Evolutionary conservation across 2,329 filamentous ascomycete genomes (phyloP).

Genomic region (Drechslerella stenobrocha): DNA sequence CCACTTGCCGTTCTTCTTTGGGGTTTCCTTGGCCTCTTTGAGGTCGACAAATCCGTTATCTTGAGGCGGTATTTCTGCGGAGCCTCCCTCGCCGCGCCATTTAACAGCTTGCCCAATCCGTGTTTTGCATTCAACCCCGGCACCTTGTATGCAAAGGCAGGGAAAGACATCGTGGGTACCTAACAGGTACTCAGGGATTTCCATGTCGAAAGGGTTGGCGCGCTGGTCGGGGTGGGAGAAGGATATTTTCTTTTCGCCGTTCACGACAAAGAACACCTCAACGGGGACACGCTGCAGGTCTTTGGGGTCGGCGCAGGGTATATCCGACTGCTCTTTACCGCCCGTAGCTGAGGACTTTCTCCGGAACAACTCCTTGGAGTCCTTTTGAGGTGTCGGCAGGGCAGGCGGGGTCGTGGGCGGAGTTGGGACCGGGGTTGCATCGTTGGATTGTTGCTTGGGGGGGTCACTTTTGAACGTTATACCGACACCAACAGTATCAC

Average conservation of each 20-base stretch:
- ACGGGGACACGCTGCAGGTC: constrained; percentile 22
- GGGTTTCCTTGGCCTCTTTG: constrained; percentile 29
- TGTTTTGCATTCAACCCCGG: constrained; percentile 42
- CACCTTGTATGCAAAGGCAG: constrained; percentile 36
- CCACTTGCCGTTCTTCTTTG: constrained; percentile 39
- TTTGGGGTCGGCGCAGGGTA: constrained; percentile 36
- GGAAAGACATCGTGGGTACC: constrained; percentile 37
- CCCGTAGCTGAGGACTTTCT: constrained; percentile 29
- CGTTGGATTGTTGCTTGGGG: constrained; percentile 23
- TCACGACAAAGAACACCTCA: constrained; percentile 37
- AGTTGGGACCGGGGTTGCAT: constrained; percentile 35
- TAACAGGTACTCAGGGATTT: constrained; percentile 28
- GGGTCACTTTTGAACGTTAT: constrained; percentile 32
- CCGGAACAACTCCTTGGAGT: constrained; percentile 34
- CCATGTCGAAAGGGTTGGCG: constrained; percentile 25
- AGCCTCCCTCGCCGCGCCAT: constrained; percentile 39
- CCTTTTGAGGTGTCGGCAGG: constrained; percentile 18
- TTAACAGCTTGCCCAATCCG: constrained; percentile 40
- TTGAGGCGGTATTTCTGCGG: constrained; percentile 8
- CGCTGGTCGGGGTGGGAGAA: constrained; percentile 10
- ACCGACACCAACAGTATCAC: constrained; percentile 41
- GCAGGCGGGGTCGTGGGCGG: constrained; percentile 30
- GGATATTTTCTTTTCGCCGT: constrained; percentile 37
- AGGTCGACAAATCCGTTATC: constrained; percentile 8
- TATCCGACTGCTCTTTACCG: constrained; percentile 29